A percentile compares a stretch with the other conserved stretches of the same genome.
phyloP scores from a whole-genome alignment of 2,329 filamentous ascomycete genomes.

The Colletotrichum salicis region DNA sequence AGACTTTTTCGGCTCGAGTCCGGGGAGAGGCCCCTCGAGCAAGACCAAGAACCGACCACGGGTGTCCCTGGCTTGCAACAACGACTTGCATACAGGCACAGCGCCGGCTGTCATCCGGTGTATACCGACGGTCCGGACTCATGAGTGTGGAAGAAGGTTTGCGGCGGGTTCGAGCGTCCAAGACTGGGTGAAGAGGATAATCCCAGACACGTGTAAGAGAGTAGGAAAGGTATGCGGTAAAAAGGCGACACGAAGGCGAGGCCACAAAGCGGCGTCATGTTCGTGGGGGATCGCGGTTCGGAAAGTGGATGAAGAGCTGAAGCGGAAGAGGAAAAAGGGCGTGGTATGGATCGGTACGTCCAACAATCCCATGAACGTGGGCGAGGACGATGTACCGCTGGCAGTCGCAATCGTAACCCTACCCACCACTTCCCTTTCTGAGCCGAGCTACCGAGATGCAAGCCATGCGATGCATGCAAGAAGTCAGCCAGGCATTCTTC shows the following conservation, averaged over 20 bases:
- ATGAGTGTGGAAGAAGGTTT: constrained; percentile 7
- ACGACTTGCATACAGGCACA: background rate
- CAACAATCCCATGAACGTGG: background rate
- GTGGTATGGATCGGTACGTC: background rate
- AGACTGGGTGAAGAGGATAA: constrained; percentile 3
- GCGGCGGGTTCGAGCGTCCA: constrained; percentile 17
- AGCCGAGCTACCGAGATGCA: constrained; percentile 18
- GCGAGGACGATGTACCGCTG: background rate
- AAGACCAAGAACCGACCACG: background rate
- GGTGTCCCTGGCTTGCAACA: background rate
- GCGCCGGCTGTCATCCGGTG: constrained; percentile 26
- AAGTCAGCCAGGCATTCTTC: background rate
- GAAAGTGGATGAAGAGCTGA: constrained; percentile 13
- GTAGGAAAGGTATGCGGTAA: constrained; percentile 2
- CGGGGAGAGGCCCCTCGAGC: constrained; percentile 3
- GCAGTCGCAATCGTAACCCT: background rate
- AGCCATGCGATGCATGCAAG: constrained; percentile 28
- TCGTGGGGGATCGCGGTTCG: background rate
- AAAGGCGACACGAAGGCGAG: background rate
- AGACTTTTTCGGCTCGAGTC: constrained; percentile 2
- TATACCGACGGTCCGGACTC: constrained; percentile 21
- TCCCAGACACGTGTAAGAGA: constrained; percentile 12
- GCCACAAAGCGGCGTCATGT: constrained; percentile 9
- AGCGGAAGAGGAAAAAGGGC: background rate
- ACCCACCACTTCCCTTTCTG: background rate